A percentile compares a stretch with the other conserved stretches of the same genome.
phyloP scores from a whole-genome alignment of 2,329 filamentous ascomycete genomes.

The Aspergillus floridensis region DNA sequence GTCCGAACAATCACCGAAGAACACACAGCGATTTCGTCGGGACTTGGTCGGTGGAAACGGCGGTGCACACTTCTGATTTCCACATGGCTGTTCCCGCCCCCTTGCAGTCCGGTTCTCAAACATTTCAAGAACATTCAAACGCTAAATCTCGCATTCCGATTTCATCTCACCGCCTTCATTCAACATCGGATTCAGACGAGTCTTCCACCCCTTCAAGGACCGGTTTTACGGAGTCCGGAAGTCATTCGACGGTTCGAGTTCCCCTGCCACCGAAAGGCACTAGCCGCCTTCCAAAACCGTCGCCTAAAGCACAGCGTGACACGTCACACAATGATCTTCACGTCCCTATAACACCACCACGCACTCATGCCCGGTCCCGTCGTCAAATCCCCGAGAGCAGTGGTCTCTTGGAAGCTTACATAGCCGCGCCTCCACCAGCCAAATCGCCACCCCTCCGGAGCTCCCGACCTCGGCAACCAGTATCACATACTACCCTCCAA shows the following conservation, averaged over 20 bases:
- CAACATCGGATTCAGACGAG: slow-evolving; percentile 42
- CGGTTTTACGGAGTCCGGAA: slow-evolving; percentile 33
- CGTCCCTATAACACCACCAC: slow-evolving; percentile 31
- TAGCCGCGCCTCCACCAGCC: slow-evolving; percentile 67
- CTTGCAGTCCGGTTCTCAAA: slow-evolving; percentile 29
- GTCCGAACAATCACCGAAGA: slow-evolving; percentile 35
- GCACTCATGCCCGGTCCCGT: slow-evolving; percentile 33
- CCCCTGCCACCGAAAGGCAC: slow-evolving; percentile 39
- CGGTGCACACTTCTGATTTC: slow-evolving; percentile 28
- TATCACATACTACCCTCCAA: slow-evolving; percentile 71
- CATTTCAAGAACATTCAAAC: slow-evolving; percentile 30
- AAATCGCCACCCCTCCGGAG: slow-evolving; percentile 76
- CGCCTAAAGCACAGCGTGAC: slow-evolving; percentile 29
- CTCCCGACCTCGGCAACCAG: slow-evolving; percentile 74
- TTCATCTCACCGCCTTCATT: slow-evolving; percentile 39
- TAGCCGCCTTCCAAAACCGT: slow-evolving; percentile 43
- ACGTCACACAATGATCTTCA: slow-evolving; percentile 26
- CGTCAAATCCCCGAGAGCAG: slow-evolving; percentile 49
- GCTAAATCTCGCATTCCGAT: slow-evolving; percentile 48
- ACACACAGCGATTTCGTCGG: slow-evolving; percentile 59
- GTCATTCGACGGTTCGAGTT: slow-evolving; percentile 27
- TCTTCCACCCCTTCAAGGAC: slow-evolving; percentile 37
- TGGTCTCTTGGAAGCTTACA: slow-evolving; percentile 68
- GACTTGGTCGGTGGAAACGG: slow-evolving; percentile 26
- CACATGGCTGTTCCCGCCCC: slow-evolving; percentile 36